These are phyloP conservation scores for Phytophthora aleatoria DNA, from an alignment of 352 stramenopile species.

Conservation along the genomic window DNA sequence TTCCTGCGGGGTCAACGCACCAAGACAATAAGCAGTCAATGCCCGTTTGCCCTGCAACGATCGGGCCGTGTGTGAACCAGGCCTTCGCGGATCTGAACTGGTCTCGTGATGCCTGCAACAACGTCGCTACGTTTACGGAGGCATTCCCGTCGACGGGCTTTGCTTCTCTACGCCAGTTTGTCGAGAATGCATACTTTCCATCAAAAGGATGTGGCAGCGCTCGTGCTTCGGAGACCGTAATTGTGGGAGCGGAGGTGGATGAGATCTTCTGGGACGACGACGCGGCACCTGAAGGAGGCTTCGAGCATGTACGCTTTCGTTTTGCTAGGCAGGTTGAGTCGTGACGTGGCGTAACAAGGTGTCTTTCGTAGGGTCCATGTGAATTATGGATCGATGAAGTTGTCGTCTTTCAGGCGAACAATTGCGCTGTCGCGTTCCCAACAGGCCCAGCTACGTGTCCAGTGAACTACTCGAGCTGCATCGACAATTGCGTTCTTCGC, in stretches of 20 bases:
- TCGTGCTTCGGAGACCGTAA: conserved; percentile 7
- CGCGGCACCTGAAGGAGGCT: conserved; percentile 22
- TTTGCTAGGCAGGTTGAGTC: neutral
- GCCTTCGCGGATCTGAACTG: conserved; percentile 30
- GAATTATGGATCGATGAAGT: conserved; percentile 52
- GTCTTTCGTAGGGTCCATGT: conserved; percentile 37
- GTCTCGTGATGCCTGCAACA: conserved; percentile 30
- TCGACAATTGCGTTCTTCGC: conserved; percentile 38
- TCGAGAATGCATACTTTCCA: conserved; percentile 23
- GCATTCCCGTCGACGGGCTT: conserved; percentile 29
- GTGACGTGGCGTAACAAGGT: neutral
- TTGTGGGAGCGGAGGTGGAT: conserved; percentile 15
- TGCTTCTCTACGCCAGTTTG: conserved; percentile 28
- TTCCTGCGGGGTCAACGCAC: neutral
- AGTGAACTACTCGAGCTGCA: conserved; percentile 52
- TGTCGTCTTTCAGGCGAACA: conserved; percentile 32
- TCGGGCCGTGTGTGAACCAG: conserved; percentile 11
- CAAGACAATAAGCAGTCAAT: neutral
- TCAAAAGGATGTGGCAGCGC: conserved; percentile 18
- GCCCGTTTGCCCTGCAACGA: conserved; percentile 9
- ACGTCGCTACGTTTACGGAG: conserved; percentile 33
- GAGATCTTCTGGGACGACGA: conserved; percentile 33
- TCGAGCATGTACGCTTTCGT: conserved; percentile 25
- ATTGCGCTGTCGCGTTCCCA: conserved; percentile 45
- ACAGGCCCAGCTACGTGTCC: conserved; percentile 37